Evolutionary conservation across 2,329 filamentous ascomycete genomes (phyloP).

Genomic region (Diaporthe sp.): DNA sequence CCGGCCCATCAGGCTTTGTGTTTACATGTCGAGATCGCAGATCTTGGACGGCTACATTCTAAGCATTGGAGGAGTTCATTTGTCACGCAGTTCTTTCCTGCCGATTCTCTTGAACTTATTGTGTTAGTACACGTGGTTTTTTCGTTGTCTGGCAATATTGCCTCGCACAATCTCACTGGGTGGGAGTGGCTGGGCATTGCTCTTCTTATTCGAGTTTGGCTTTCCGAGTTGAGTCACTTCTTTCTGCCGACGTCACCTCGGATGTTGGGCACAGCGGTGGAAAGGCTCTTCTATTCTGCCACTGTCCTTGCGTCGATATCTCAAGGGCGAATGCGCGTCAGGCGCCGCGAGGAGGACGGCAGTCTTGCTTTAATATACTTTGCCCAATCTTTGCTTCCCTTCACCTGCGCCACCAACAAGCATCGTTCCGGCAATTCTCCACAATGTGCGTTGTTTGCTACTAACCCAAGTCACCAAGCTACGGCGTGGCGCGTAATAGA

Average conservation of each 20-base stretch:
- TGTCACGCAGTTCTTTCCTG: slow-evolving; percentile 38
- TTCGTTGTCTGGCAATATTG: slow-evolving; percentile 37
- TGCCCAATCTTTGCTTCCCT: slow-evolving; percentile 16
- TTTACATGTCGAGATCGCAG: slow-evolving; percentile 32
- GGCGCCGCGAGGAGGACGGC: slow-evolving; percentile 24
- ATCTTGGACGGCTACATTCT: slow-evolving; percentile 30
- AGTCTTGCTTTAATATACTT: slow-evolving; percentile 39
- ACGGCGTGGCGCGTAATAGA: not conserved
- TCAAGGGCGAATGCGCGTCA: slow-evolving; percentile 12
- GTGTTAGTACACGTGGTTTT: slow-evolving; percentile 33
- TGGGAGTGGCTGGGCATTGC: slow-evolving; percentile 23
- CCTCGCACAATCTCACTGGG: slow-evolving; percentile 35
- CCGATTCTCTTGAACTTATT: slow-evolving; percentile 33
- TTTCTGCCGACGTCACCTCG: slow-evolving; percentile 14
- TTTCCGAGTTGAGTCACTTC: not conserved
- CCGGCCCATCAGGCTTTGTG: slow-evolving; percentile 30
- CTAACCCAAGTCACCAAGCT: not conserved
- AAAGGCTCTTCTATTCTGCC: slow-evolving; percentile 15
- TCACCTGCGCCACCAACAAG: not conserved
- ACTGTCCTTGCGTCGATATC: slow-evolving; percentile 12
- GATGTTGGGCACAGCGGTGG: not conserved
- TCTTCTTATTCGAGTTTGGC: not conserved
- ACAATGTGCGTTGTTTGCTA: not conserved
- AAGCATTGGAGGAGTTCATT: slow-evolving; percentile 44
- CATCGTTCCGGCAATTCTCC: too few species aligned